phyloP scores from a whole-genome alignment of 1,284 basidiomycete genomes.

The Ceratobasidium theobromae region DNA sequence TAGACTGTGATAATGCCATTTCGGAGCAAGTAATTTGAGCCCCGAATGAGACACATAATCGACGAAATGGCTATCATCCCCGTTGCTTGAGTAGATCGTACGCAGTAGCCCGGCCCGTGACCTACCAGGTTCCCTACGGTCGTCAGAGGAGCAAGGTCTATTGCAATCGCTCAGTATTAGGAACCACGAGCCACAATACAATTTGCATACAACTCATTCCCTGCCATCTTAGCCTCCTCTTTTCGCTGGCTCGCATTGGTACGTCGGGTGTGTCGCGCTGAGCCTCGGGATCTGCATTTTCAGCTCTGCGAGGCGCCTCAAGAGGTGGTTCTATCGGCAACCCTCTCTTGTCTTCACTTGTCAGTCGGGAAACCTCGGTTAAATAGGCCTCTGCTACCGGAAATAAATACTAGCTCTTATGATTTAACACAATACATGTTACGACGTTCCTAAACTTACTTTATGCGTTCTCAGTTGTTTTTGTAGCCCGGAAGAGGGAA shows the following conservation, averaged over 20 bases:
- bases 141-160: conserved; percentile 90
- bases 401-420: conserved; percentile 58
- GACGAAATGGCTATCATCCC: conserved; percentile 79
- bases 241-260: conserved; percentile 74
- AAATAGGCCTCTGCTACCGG: conserved; percentile 72
- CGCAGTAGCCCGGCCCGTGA: conserved; percentile 27
- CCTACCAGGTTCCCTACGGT: conserved; percentile 91
- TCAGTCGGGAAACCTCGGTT: conserved; percentile 52
- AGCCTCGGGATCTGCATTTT: conserved; percentile 35
- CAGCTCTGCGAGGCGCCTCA: conserved; percentile 1
- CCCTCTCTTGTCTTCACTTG: conserved; percentile 42
- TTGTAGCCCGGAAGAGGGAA: conserved; percentile 57
- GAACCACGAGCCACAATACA: not conserved
- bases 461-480: conserved; percentile 65
- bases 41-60: conserved; percentile 83
- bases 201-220: conserved; percentile 75
- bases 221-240: conserved; percentile 82
- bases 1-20: conserved; percentile 84
- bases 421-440: not conserved
- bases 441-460: conserved; percentile 47
- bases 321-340: conserved; percentile 7
- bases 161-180: conserved; percentile 2
- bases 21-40: conserved; percentile 96
- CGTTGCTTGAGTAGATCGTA: not conserved
- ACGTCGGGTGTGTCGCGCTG: conserved; percentile 61